Percentiles rank a stretch among this genome's conserved stretches.
Evolutionary conservation across 352 stramenopile genomes (phyloP).

Genomic region (Aphanomyces stellatus): DNA sequence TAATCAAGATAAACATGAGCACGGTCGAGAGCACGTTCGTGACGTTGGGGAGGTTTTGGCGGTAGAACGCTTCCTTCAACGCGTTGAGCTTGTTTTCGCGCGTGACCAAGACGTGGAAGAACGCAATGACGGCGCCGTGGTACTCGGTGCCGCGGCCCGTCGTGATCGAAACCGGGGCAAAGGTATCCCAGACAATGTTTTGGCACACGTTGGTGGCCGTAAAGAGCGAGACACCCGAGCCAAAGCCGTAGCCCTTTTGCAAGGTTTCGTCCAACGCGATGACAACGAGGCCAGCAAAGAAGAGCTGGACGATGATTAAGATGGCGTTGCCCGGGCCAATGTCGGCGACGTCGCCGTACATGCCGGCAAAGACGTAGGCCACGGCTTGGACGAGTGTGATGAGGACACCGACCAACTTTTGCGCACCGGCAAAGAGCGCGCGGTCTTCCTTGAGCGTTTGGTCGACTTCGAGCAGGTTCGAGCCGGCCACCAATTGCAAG

Average conservation of each 20-base stretch:
- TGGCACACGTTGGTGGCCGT: slow-evolving; percentile 99
- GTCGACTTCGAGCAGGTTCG: slow-evolving; percentile 98
- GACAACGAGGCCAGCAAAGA: slow-evolving; percentile 96
- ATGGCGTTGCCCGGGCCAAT: slow-evolving; percentile 98
- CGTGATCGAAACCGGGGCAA: slow-evolving; percentile 99
- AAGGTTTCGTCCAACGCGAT: slow-evolving; percentile 99
- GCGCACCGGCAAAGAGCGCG: slow-evolving; percentile 94
- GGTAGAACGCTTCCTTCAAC: slow-evolving; percentile 97
- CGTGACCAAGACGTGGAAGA: slow-evolving; percentile 99
- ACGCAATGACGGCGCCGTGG: slow-evolving; percentile 97
- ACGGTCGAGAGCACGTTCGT: slow-evolving; percentile 98
- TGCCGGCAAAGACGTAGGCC: slow-evolving; percentile 97
- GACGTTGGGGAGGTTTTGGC: slow-evolving; percentile 98
- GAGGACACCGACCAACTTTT: slow-evolving; percentile 99
- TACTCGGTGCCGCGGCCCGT: slow-evolving; percentile 98
- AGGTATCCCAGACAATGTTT: slow-evolving; percentile 99
- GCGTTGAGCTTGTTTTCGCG: slow-evolving; percentile 96
- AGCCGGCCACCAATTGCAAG: slow-evolving; percentile 97
- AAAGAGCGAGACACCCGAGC: slow-evolving; percentile 98
- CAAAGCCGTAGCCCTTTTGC: slow-evolving; percentile 99
- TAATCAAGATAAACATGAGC: slow-evolving; percentile 98
- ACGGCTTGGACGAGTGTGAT: slow-evolving; percentile 98
- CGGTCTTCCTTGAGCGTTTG: slow-evolving; percentile 98
- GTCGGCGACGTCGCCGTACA: slow-evolving; percentile 97
- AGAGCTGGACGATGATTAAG: slow-evolving; percentile 98